Base-by-base conservation (phyloP, 148 eudicot species). In the Rhododendron griersonianum region DNA sequence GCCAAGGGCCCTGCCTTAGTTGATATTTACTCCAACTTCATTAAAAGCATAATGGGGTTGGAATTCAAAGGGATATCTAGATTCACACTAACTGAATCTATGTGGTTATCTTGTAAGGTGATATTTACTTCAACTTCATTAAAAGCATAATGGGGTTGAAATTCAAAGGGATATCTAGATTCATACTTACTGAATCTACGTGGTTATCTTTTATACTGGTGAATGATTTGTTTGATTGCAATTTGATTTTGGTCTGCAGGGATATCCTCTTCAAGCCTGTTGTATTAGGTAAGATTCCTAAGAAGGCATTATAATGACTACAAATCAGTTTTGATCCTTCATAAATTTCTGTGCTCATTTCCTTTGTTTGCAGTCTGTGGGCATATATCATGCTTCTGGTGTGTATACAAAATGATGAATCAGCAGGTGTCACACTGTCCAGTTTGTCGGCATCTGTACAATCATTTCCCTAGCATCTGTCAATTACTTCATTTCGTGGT, bases 301-400 rank as follows among this genome's bases (percentile, higher is more conserved):
- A 81, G 71, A 19, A 35, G 30, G 48, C 30, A 5, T 59, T 28
- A 39, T 19, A 82, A 61, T 16, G 19, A 61, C 33, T 50, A 7
- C 35, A 21, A 59, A 82, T 37, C 48, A 37, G 19, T 18, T 15
- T n/a, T 16, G n/a, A 35, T 82, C 41, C 30, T 35, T 61, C 50
- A 82, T 59, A 18, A 82, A 37, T 23, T 61, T 82, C 1, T 13
- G 39, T 37, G 47, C 35, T 33, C 4, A 83, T 81, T 83, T 78
- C 35, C 39, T 84, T 65, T 81, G 28, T 86, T 79, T 89, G 87
- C 96, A 95, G 98, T 90, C 57, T 95, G 98, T 89, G 98, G 98
- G 81, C 95, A 95, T 55, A 88, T 95, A 19, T 91, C 94, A 28
- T 28, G 30, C 30, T 28, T 28, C 30, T 28, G 30, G 30, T 28